Evolutionary conservation across 257 asterid genomes (phyloP).

Genomic region (Mentha longifolia): DNA sequence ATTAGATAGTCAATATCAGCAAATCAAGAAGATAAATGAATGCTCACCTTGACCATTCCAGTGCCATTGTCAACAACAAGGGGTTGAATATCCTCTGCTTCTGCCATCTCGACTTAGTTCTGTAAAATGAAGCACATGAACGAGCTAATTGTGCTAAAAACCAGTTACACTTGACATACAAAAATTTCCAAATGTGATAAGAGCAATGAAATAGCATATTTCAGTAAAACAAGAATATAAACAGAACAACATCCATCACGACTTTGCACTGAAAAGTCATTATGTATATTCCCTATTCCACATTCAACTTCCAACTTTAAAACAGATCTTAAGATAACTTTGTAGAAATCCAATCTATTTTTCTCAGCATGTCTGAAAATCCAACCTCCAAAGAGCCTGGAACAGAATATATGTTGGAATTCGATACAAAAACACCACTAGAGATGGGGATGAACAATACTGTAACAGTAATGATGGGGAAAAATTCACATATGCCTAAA

Average conservation of each 20-base stretch:
- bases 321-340: background rate
- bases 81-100: conserved; percentile 50
- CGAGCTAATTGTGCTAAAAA: background rate
- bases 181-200: background rate
- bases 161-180: background rate
- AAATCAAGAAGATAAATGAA: background rate
- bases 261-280: background rate
- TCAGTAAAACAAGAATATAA: background rate
- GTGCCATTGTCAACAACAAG: conserved; percentile 59
- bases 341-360: background rate
- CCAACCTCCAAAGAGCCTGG: too few species aligned
- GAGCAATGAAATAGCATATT: background rate
- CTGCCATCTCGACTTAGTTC: conserved; percentile 45
- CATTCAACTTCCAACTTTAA: background rate
- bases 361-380: too few species aligned
- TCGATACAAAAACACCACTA: background rate
- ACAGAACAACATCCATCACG: background rate
- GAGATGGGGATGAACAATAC: background rate
- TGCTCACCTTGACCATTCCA: conserved; percentile 56
- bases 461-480: background rate
- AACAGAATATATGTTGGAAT: background rate
- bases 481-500: background rate
- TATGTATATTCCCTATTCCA: background rate
- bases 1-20: background rate
- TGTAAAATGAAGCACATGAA: conserved; percentile 1